Evolutionary conservation across 176 grass and related monocot species (phyloP).

Genomic region (Avena atlantica): DNA sequence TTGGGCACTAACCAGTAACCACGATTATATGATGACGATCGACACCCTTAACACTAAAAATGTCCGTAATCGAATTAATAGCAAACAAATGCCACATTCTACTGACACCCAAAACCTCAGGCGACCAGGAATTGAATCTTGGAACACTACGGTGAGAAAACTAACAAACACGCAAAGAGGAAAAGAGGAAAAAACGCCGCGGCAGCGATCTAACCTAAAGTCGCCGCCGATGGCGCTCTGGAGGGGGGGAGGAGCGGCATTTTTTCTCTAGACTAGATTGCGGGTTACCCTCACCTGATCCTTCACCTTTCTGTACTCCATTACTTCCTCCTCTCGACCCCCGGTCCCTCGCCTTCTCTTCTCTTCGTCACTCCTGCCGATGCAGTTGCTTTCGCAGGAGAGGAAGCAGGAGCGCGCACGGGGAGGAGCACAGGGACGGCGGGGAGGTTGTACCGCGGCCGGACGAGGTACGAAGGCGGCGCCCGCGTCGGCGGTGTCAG

Average conservation of each 20-base stretch:
- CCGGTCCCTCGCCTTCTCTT: neutral
- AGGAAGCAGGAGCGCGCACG: neutral
- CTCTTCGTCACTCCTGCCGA: neutral
- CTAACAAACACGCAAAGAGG: neutral
- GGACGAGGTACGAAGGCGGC: too few species aligned
- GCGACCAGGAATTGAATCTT: neutral
- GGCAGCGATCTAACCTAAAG: slow-evolving; percentile 29
- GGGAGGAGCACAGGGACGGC: too few species aligned
- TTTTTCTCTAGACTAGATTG: neutral
- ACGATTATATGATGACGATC: neutral
- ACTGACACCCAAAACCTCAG: neutral
- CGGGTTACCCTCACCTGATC: slow-evolving; percentile 52
- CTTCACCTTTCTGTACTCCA: slow-evolving; percentile 69
- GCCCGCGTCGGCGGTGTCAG: too few species aligned
- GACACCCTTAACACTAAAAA: neutral
- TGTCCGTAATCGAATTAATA: neutral
- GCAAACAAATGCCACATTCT: neutral
- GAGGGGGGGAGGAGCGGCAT: neutral
- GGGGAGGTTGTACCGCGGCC: too few species aligned
- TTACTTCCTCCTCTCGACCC: slow-evolving; percentile 28
- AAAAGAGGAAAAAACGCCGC: neutral
- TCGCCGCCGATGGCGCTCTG: neutral
- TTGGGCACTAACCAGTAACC: slow-evolving; percentile 13
- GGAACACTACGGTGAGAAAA: slow-evolving; percentile 16
- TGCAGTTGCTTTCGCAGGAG: neutral